Evolutionary conservation across 75 land plant genomes (phyloP).

Genomic region (Picea sitchensis): DNA sequence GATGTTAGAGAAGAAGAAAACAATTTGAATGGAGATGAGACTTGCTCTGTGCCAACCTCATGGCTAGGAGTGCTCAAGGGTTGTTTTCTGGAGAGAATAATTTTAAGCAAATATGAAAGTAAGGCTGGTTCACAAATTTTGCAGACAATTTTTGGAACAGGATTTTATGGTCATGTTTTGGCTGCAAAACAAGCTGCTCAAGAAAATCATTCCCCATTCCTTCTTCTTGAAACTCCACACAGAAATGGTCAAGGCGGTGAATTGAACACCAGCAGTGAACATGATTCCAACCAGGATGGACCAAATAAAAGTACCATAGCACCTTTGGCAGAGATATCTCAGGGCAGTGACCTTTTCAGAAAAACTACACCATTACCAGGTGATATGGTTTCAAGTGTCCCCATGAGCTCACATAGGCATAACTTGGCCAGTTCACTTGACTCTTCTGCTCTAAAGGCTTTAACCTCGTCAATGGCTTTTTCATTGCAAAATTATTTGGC

Average conservation of each 20-base stretch:
- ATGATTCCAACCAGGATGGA: background rate
- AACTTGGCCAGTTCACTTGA: conserved; percentile 10
- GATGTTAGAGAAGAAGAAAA: conserved; percentile 31
- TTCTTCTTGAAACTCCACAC: conserved; percentile 56
- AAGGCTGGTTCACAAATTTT: conserved; percentile 58
- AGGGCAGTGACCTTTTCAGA: background rate
- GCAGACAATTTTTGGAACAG: conserved; percentile 68
- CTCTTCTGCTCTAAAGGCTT: conserved; percentile 25
- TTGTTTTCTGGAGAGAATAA: conserved; percentile 47
- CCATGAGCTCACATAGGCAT: conserved; percentile 19
- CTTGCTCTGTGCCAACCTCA: conserved; percentile 42
- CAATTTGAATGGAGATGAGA: conserved; percentile 7
- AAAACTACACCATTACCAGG: conserved; percentile 12
- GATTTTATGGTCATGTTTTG: conserved; percentile 64
- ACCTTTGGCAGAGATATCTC: background rate
- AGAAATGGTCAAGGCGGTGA: background rate
- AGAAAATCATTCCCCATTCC: conserved; percentile 54
- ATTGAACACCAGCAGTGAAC: background rate
- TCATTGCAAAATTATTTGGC: background rate
- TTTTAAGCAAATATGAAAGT: conserved; percentile 43
- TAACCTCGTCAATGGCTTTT: conserved; percentile 19
- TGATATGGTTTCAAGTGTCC: conserved; percentile 15
- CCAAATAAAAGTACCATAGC: too few species aligned
- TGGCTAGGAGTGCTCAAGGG: conserved; percentile 51
- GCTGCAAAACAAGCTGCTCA: conserved; percentile 67